These are phyloP conservation scores for Tolypocladium tundrense DNA, from an alignment of 2,329 filamentous ascomycete genomes.

Conservation along the genomic window DNA sequence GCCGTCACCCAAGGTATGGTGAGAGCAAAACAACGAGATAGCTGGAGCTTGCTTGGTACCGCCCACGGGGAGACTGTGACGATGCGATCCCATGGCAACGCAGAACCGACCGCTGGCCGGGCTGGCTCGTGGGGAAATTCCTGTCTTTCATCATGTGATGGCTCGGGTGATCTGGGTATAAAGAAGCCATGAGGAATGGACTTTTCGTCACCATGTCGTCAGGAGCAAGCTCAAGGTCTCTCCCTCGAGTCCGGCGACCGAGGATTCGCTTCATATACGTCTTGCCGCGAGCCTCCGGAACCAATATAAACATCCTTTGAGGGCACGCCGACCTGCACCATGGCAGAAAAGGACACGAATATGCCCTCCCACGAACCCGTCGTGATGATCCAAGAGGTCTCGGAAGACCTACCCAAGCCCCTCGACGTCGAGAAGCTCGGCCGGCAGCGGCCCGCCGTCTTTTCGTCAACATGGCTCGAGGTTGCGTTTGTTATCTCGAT, in stretches of 20 bases:
- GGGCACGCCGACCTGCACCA: conserved; percentile 1
- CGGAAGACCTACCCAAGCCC: conserved; percentile 6
- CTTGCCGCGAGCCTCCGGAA: neutral
- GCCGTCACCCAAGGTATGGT: conserved; percentile 1
- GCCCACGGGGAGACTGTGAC: neutral
- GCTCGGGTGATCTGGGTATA: neutral
- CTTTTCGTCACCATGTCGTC: conserved; percentile 1
- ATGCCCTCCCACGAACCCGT: conserved; percentile 3
- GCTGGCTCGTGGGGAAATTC: neutral
- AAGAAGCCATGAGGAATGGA: conserved; percentile 3
- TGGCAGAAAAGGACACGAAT: conserved; percentile 2
- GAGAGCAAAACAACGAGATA: neutral
- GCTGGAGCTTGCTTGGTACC: neutral
- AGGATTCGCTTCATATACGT: neutral
- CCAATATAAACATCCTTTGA: conserved; percentile 3
- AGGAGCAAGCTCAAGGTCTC: neutral
- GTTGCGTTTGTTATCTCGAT: conserved; percentile 49
- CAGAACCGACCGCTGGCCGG: neutral
- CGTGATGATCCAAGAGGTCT: conserved; percentile 4
- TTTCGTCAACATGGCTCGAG: conserved; percentile 42
- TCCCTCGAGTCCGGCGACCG: neutral
- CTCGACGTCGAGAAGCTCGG: conserved; percentile 44
- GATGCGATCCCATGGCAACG: neutral
- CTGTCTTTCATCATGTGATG: conserved; percentile 1
- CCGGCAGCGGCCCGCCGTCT: conserved; percentile 44